These are phyloP conservation scores for Urostyla sp. DNA, from an alignment of 73 alveolate species.

Conservation along the genomic window DNA sequence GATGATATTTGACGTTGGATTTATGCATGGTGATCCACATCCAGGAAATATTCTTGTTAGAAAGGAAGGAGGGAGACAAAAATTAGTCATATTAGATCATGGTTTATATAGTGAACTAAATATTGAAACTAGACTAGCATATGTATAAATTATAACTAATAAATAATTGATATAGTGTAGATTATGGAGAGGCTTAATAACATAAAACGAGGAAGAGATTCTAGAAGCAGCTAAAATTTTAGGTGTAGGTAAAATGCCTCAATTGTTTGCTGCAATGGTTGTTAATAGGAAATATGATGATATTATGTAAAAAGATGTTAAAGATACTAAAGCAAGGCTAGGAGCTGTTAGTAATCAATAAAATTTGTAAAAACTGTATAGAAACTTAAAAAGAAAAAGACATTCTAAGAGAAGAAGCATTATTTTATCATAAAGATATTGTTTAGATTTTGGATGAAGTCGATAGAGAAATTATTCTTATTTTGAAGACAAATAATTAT, in stretches of 20 bases:
- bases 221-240: constrained; percentile 67
- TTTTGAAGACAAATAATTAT: constrained; percentile 76
- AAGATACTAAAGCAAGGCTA: constrained; percentile 52
- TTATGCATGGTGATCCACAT: constrained; percentile 90
- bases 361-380: constrained; percentile 30
- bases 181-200: constrained; percentile 82
- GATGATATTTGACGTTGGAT: constrained; percentile 80
- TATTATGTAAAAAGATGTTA: constrained; percentile 68
- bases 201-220: constrained; percentile 69
- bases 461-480: constrained; percentile 63
- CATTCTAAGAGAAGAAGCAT: constrained; percentile 70
- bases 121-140: constrained; percentile 67
- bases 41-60: constrained; percentile 85
- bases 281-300: constrained; percentile 78
- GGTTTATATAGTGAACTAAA: constrained; percentile 76
- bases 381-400: constrained; percentile 70
- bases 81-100: constrained; percentile 80
- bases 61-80: constrained; percentile 13
- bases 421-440: constrained; percentile 73
- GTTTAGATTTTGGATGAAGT: constrained; percentile 65
- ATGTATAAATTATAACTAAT: too few relatives aligned
- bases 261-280: constrained; percentile 80
- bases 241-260: constrained; percentile 76
- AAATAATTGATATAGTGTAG: too few relatives aligned
- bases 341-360: constrained; percentile 57